Evolutionary conservation across 305 asterid species (phyloP).

Genomic region (Fraxinus baroniana): DNA sequence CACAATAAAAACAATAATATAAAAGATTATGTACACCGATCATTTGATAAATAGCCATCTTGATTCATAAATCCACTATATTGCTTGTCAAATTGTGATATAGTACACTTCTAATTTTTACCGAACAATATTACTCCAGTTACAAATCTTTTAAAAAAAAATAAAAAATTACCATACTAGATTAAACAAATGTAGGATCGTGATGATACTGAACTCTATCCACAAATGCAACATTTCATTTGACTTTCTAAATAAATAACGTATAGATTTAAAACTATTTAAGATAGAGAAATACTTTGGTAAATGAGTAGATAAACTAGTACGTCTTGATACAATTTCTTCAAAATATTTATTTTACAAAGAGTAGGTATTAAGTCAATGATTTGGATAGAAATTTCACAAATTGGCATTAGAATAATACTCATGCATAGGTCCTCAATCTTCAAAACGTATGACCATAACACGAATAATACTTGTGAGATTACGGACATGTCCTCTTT

Average conservation of each 20-base stretch:
- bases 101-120: too few species aligned
- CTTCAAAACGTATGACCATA: not conserved
- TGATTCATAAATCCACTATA: too few species aligned
- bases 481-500: not conserved
- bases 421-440: not conserved
- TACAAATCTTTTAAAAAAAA: too few species aligned
- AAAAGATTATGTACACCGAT: too few species aligned
- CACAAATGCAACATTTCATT: too few species aligned
- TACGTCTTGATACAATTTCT: not conserved
- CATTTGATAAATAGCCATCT: too few species aligned
- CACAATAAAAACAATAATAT: too few species aligned
- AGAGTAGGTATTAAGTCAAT: not conserved
- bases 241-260: not conserved
- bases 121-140: too few species aligned
- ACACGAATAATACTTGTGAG: not conserved
- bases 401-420: not conserved
- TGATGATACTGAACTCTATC: too few species aligned
- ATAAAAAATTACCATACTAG: too few species aligned
- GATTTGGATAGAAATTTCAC: not conserved
- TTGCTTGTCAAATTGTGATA: too few species aligned
- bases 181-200: too few species aligned
- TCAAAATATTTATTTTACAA: not conserved
- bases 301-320: not conserved
- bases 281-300: not conserved
- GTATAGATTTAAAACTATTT: not conserved